phyloP scores from a whole-genome alignment of 169 alveolate species.

The Cryptosporidium ubiquitum region DNA sequence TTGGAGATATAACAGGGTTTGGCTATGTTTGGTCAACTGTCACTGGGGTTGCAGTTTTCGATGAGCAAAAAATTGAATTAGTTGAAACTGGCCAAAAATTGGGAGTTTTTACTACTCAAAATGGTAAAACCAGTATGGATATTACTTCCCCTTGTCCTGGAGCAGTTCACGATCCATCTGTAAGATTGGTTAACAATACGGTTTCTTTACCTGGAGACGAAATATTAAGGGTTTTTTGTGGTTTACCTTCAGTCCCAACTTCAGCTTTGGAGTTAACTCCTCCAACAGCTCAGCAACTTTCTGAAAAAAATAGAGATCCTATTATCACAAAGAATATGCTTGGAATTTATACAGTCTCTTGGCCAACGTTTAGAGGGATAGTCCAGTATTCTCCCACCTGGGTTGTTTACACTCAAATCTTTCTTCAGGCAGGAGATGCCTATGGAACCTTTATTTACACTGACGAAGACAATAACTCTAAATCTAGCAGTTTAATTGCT shows the following conservation, averaged over 20 bases:
- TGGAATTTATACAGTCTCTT: constrained; percentile 3
- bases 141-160: constrained; percentile 22
- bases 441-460: constrained; percentile 3
- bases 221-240: constrained; percentile 5
- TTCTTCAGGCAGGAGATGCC: background rate
- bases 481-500: background rate
- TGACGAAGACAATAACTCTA: background rate
- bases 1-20: background rate
- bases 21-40: constrained; percentile 12
- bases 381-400: constrained; percentile 7
- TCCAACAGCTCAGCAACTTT: background rate
- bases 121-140: background rate
- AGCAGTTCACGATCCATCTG: background rate
- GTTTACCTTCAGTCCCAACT: background rate
- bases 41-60: background rate
- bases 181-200: constrained; percentile 6
- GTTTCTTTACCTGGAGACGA: background rate
- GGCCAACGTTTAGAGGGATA: constrained; percentile 5
- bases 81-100: background rate
- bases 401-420: constrained; percentile 11
- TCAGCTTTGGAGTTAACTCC: background rate
- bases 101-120: background rate
- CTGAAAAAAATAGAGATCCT: background rate
- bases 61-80: background rate
- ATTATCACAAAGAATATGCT: background rate